A percentile compares a stretch with the other conserved stretches of the same genome.
Evolutionary conservation across 2,329 filamentous ascomycete genomes (phyloP).

Genomic region (Conoideocrella luteorostrata): DNA sequence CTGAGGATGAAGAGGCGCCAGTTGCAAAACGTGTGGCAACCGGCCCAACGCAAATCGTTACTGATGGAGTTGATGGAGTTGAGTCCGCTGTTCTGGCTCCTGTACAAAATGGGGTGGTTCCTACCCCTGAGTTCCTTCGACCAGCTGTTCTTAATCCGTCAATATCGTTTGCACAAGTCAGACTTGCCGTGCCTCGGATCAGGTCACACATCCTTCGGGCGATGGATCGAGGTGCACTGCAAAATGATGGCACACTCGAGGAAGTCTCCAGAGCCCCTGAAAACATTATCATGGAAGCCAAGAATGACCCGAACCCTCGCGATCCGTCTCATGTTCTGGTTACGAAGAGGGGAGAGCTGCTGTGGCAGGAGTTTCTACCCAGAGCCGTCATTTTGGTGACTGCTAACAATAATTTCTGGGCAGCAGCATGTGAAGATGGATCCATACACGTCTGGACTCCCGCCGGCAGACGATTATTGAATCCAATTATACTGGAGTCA

Average conservation of each 20-base stretch:
- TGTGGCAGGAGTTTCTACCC: slow-evolving; percentile 95
- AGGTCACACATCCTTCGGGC: slow-evolving; percentile 76
- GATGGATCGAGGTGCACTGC: slow-evolving; percentile 60
- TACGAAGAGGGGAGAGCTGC: slow-evolving; percentile 67
- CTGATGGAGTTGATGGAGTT: slow-evolving; percentile 70
- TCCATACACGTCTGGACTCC: slow-evolving; percentile 88
- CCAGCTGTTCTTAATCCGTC: slow-evolving; percentile 81
- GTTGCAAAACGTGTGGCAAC: slow-evolving; percentile 47
- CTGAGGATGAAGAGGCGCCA: slow-evolving; percentile 59
- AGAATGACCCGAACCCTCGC: slow-evolving; percentile 68
- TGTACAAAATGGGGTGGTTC: slow-evolving; percentile 52
- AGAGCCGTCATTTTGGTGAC: slow-evolving; percentile 82
- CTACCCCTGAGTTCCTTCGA: slow-evolving; percentile 76
- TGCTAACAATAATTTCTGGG: slow-evolving; percentile 87
- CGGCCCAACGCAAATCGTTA: slow-evolving; percentile 67
- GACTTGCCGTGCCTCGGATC: slow-evolving; percentile 82
- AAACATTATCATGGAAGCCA: slow-evolving; percentile 78
- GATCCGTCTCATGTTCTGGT: slow-evolving; percentile 82
- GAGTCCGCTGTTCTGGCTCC: slow-evolving; percentile 64
- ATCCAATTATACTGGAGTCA: slow-evolving; percentile 79
- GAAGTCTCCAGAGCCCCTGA: slow-evolving; percentile 58
- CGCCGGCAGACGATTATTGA: slow-evolving; percentile 78
- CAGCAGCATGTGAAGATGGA: slow-evolving; percentile 87
- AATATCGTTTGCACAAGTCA: slow-evolving; percentile 73
- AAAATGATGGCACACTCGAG: slow-evolving; percentile 46